Evolutionary conservation across 2,329 filamentous ascomycete species (phyloP), one percentile per base, ranked within the genome.

Genomic region (Beauveria asiatica): DNA sequence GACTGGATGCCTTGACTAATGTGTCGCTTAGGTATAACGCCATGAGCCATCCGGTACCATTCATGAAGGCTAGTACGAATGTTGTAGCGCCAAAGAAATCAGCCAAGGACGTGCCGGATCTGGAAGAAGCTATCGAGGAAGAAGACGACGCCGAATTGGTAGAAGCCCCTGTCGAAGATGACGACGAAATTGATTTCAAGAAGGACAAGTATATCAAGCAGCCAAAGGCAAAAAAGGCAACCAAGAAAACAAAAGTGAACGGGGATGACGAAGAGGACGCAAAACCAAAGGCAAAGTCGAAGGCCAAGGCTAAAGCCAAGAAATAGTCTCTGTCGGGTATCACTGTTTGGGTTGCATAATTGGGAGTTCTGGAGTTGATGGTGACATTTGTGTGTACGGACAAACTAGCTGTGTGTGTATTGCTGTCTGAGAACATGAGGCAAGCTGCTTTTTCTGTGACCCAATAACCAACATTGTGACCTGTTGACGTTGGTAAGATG

Each of bases 141-240:
- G 92, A 91, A 5, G 93, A 96, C 50, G 89, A 86, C 21, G 86
- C 80, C n/a, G 85, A 86, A 39, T 76, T 78, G 30, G 74, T 84
- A 1, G 81, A 83, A 41, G 71, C 77, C 3, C 82, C 76, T 1
- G 83, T 85, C 46, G 87, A 87, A 0, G 88, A 90, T 4, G 87
- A 89, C 0, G 87, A 90, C 13, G 89, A 92, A 57, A 76, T 86
- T n/a, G 91, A 96, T 70, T 73, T 97, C 56, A 91, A 88, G 69
- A 96, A 93, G 70, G 94, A 99, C 75, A 97, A 97, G 74, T 97
- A 96, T 69, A 92, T 97, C 71, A 96, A 94, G 73, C 83, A 88
- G 70, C 90, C 93, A 13, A 97, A 96, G 80, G 85, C 74, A 5
- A 84, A 84, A 69, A 83, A 84, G 70, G 44, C 68, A 7, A 69